Evolutionary conservation across 306 rosid genomes (phyloP).

Genomic region (Parietaria judaica): DNA sequence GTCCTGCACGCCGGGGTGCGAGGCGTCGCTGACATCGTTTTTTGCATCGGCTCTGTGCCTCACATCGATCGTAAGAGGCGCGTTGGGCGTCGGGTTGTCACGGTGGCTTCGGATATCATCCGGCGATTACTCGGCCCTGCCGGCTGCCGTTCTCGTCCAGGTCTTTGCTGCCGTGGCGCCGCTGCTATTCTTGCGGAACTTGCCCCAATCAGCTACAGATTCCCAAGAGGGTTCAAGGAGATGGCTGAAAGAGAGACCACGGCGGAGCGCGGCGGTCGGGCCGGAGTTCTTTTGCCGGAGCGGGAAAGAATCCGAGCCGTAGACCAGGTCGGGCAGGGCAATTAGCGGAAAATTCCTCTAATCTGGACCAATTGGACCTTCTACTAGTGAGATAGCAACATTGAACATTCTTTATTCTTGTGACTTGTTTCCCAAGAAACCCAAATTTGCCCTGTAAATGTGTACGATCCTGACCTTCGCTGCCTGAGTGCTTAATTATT

Average conservation of each 20-base stretch:
- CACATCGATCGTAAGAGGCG: constrained; percentile 66
- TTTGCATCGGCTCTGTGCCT: constrained; percentile 62
- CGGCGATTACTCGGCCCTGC: constrained; percentile 57
- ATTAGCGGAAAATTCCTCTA: background rate
- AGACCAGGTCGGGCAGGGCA: constrained; percentile 17
- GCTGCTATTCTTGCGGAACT: constrained; percentile 34
- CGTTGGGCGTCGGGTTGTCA: constrained; percentile 72
- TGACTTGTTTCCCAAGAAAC: too few relatives aligned
- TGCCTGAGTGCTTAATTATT: too few relatives aligned
- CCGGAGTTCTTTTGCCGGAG: constrained; percentile 45
- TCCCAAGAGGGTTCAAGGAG: constrained; percentile 39
- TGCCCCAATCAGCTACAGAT: constrained; percentile 35
- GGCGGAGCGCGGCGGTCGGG: constrained; percentile 58
- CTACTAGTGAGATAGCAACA: background rate
- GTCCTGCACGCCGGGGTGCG: constrained; percentile 71
- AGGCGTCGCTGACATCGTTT: constrained; percentile 86
- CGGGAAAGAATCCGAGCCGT: constrained; percentile 52
- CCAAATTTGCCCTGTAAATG: too few relatives aligned
- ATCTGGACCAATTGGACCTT: background rate
- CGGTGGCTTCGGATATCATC: constrained; percentile 52
- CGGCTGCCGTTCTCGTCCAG: constrained; percentile 52
- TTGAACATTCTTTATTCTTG: too few relatives aligned
- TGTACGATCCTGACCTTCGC: too few relatives aligned
- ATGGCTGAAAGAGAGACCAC: constrained; percentile 42
- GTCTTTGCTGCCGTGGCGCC: constrained; percentile 66